Percentiles rank a stretch among this genome's conserved stretches.
phyloP scores from a whole-genome alignment of 345 rosid genomes.

The Populus deltoides region DNA sequence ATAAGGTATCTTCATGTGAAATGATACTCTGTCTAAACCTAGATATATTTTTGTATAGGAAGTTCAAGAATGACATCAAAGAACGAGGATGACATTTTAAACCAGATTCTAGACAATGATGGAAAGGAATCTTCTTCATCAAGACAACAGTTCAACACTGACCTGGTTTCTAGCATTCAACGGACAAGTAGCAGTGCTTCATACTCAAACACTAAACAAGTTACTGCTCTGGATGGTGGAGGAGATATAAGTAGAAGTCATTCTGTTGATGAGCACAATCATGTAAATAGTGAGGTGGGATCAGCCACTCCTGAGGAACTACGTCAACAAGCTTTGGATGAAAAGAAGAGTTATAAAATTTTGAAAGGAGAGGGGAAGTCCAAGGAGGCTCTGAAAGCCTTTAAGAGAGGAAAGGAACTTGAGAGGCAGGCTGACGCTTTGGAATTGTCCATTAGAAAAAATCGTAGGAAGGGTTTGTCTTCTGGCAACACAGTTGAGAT shows the following conservation, averaged over 20 bases:
- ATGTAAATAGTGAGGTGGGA: constrained; percentile 26
- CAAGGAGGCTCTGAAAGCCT: constrained; percentile 82
- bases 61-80: constrained; percentile 41
- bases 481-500: constrained; percentile 31
- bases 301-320: constrained; percentile 58
- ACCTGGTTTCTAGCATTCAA: constrained; percentile 26
- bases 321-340: constrained; percentile 71
- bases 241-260: constrained; percentile 23
- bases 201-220: constrained; percentile 32
- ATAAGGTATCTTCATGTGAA: background rate
- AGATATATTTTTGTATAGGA: constrained; percentile 35
- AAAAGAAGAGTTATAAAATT: constrained; percentile 61
- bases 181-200: constrained; percentile 46
- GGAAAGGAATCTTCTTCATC: constrained; percentile 53
- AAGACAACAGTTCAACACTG: constrained; percentile 25
- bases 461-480: constrained; percentile 43
- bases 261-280: constrained; percentile 30
- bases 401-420: constrained; percentile 89
- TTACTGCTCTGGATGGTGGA: constrained; percentile 20
- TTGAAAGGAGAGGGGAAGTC: constrained; percentile 80
- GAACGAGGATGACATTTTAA: constrained; percentile 64
- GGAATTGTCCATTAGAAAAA: constrained; percentile 57
- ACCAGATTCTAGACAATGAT: constrained; percentile 65
- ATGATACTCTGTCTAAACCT: constrained; percentile 7
- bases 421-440: constrained; percentile 87